Base-by-base conservation (phyloP, 2,329 filamentous ascomycete species). In the Pseudocercospora eumusae region DNA sequence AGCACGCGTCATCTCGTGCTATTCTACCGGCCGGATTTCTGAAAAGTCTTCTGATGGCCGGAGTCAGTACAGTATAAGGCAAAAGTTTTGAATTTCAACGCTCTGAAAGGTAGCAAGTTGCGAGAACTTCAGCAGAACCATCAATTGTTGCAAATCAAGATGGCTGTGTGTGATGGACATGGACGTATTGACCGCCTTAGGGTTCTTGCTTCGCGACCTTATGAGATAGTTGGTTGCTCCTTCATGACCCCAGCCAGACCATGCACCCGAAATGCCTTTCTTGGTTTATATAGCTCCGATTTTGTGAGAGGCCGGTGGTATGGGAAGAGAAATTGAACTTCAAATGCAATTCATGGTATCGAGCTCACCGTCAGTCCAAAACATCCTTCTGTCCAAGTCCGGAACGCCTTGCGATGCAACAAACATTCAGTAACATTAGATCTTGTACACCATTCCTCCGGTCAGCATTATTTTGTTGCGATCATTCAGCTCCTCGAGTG, bases 401-500 rank as follows among this genome's bases (percentile, higher is more conserved):
- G 15, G 25, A 52, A 52, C 47, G 47, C 47, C 47, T n/a, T 31
- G 47, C 25, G 20, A 50, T 50, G 45, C 45, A 50, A 50, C 21
- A 45, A 28, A 18, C 33, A 49, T 15, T 20, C 25, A 54, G 40
- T 28, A 40, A 54, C 54, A 61, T 68, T 66, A 78, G n/a, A 78
- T 73, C 78, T 82, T 82, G 67, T 82, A 83, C 61, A 82, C 79
- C 56, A 82, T 78, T 2, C 77, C 80, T 33, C 77, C 80, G 57
- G 75, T 77, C 57, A 74, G 86, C 90, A 99, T 99, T 73, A 99
- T 88, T 80, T 93, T 88, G 76, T 97, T 97, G 70, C 84, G 82
- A 67, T 90, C 87, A 71, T 91, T 88, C 86, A 99, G 88, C 74
- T 84, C 87, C 76, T 86, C 86, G 60, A 99, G 80, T 49, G 92